Evolutionary conservation across 176 grass and related monocot species (phyloP).

Genomic region (Aegilops sharonensis): DNA sequence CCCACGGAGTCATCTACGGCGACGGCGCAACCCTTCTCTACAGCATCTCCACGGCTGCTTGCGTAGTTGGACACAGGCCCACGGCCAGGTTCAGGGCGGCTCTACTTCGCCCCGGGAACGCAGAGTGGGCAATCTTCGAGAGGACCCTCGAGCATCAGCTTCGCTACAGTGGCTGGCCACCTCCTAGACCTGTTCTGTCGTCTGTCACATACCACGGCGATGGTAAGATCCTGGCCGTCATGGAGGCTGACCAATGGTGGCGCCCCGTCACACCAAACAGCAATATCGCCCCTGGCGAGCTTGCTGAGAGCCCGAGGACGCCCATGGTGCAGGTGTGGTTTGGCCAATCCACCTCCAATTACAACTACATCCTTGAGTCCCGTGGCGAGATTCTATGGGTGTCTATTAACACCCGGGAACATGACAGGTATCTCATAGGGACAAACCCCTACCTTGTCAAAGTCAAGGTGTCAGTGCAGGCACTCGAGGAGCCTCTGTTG

Average conservation of each 20-base stretch:
- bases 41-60: background rate
- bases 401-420: background rate
- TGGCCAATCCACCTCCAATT: background rate
- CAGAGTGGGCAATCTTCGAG: background rate
- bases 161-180: background rate
- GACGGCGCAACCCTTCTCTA: background rate
- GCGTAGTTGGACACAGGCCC: too few species aligned
- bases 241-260: background rate
- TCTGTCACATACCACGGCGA: background rate
- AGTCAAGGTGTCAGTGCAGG: background rate
- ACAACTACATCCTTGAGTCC: background rate
- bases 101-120: background rate
- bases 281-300: background rate
- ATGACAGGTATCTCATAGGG: background rate
- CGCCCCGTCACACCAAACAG: background rate
- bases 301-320: background rate
- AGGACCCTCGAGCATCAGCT: background rate
- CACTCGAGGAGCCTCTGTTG: background rate
- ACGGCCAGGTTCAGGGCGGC: background rate
- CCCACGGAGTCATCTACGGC: background rate
- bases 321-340: background rate
- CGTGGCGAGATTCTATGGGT: background rate
- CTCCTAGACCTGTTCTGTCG: background rate
- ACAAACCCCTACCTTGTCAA: background rate
- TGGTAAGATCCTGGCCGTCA: background rate